Evolutionary conservation across 257 asterid species (phyloP), one percentile per base, ranked within the genome.

Genomic region (Galeopsis tetrahit): DNA sequence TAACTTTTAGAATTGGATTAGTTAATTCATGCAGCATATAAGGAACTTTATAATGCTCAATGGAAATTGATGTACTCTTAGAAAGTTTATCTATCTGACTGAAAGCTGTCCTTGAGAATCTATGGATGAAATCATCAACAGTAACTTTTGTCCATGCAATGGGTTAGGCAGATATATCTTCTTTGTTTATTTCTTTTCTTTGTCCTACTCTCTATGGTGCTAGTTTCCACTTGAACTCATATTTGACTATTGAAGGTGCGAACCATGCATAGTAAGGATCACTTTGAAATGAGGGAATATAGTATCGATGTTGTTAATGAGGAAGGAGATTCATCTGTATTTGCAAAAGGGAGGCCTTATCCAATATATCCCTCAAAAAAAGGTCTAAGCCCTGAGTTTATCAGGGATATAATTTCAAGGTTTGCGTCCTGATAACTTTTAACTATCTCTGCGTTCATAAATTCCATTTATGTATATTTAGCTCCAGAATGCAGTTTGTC

Each of bases 301-400:
- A 79, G 86, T 72, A 79, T 94, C 36, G 97, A 94, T 79, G 82
- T 82, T 65, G 86, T 91, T 76, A 75, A 84, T 75, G 89, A 82
- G 39, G 90, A 84, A 78, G 90, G 76, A 15, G 90, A 91, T 78
- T 82, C 96, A 69, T 78, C 81, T 74, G 61, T 79, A 68, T 68
- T 79, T 79, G 84, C 87, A 48, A 81, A 85, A 84, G 96, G 89
- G 85, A 88, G 88, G 81, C 97, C 97, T 10, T 91, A 91, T 82
- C 97, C 99, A 66, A 88, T 94, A 71, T 92, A 94, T 81, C 97
- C 99, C 71, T 91, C 97, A 13, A 94, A 88, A 83, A 93, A 89
- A 81, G 97, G 96, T 78, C 85, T 94, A 21, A 91, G 74, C 65
- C 87, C 99, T 48, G 86, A 80, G 78, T 81, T 87, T 68, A 78